Percentiles rank a stretch among this genome's conserved stretches.
phyloP scores from a whole-genome alignment of 768 basidiomycete genomes.

The Gloeophyllum trabeum region DNA sequence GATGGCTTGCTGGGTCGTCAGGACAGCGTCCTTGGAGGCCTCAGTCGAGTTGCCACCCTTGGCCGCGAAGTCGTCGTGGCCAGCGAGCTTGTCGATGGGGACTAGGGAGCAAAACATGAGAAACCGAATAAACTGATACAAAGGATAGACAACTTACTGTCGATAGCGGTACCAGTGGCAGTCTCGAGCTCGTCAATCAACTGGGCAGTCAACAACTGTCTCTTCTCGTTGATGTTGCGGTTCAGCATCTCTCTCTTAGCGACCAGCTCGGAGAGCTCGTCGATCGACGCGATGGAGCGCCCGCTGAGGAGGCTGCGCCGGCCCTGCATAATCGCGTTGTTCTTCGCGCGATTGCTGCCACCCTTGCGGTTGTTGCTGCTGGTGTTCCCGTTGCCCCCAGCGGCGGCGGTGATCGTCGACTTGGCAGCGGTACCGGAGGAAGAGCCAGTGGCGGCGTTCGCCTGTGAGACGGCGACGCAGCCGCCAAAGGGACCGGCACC shows the following conservation, averaged over 20 bases:
- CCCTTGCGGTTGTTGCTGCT: too few relatives aligned
- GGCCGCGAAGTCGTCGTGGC: constrained; percentile 11
- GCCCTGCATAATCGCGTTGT: too few relatives aligned
- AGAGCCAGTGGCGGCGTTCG: constrained; percentile 3
- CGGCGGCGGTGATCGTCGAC: too few relatives aligned
- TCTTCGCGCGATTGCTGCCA: too few relatives aligned
- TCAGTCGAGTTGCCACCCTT: constrained; percentile 14
- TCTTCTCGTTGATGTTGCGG: constrained; percentile 10
- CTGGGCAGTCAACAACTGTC: constrained; percentile 12
- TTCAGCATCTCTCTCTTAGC: too few relatives aligned
- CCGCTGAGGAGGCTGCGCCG: constrained; percentile 6
- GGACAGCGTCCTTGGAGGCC: constrained; percentile 6
- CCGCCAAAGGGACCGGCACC: constrained; percentile 22
- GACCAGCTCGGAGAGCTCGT: constrained; percentile 8
- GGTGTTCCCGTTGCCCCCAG: too few relatives aligned
- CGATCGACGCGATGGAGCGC: constrained; percentile 8
- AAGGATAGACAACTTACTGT: too few relatives aligned
- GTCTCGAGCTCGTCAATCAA: constrained; percentile 15
- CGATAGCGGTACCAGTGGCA: constrained; percentile 14
- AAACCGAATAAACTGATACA: too few relatives aligned
- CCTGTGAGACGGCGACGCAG: constrained; percentile 12
- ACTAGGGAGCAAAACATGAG: too few relatives aligned
- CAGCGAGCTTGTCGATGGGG: constrained; percentile 14
- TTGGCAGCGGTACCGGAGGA: too few relatives aligned
- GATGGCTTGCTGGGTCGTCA: constrained; percentile 12